Conservation (phyloP, 2,329 filamentous ascomycete genomes). For the Aspergillus sp. region DNA sequence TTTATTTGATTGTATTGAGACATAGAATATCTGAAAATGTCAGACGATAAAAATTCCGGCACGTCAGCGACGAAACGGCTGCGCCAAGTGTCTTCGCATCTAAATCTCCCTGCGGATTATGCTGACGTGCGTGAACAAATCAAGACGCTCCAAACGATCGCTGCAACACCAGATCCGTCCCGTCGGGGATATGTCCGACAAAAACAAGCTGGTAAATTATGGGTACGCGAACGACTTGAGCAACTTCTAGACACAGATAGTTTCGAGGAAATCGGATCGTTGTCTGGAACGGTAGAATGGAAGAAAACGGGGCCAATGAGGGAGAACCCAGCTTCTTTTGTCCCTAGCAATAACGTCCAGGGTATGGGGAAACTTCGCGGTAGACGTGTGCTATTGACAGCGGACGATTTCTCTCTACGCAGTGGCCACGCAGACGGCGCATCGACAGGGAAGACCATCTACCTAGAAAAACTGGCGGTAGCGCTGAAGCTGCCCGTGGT, state of each 20-base stretch:
- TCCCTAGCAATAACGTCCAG: conserved; percentile 64
- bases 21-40: conserved; percentile 2
- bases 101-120: conserved; percentile 58
- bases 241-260: conserved; percentile 57
- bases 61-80: conserved; percentile 45
- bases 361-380: conserved; percentile 56
- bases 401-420: conserved; percentile 64
- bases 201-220: conserved; percentile 64
- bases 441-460: conserved; percentile 58
- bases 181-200: conserved; percentile 62
- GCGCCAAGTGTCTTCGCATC: conserved; percentile 49
- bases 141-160: conserved; percentile 51
- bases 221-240: conserved; percentile 62
- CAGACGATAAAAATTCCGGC: conserved; percentile 14
- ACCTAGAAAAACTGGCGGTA: conserved; percentile 62
- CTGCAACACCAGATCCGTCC: conserved; percentile 54
- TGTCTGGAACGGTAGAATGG: conserved; percentile 62
- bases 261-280: conserved; percentile 61
- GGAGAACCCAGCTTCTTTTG: conserved; percentile 50
- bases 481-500: conserved; percentile 59
- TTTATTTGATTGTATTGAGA: background rate
- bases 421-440: conserved; percentile 65
- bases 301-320: conserved; percentile 40
- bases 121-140: conserved; percentile 62
- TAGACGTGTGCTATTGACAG: conserved; percentile 59